Evolutionary conservation across 768 basidiomycete species (phyloP), one percentile per base, ranked within the genome.

Genomic region (Trametes gibbosa): DNA sequence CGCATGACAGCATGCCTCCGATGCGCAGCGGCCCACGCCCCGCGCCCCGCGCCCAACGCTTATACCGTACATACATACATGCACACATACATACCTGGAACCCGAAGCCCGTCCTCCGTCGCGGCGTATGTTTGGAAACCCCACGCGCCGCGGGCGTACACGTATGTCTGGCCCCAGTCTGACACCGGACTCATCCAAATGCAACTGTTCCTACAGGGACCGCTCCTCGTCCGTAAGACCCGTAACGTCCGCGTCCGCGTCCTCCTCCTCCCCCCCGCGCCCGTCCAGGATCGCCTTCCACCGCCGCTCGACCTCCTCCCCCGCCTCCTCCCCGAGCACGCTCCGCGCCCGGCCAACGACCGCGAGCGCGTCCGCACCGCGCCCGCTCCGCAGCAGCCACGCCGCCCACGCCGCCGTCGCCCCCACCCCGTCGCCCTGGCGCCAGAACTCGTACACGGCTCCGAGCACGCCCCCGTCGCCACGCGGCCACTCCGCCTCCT

Each of bases 391-490:
- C 66, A 78, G 65, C 29, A 84, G 60, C 82, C 83, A 84, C 53
- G 66, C 64, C 16, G 77, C 81, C 79, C 79, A 84, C 57, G 67
- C 72, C 47, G 75, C 61, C 35, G 73, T 69, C 40, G 82, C 80
- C 55, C 69, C 72, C 45, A 73, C 68, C 17, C 62, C 62, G 29
- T 79, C 77, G 51, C 69, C 58, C 50, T 64, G 63, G 25, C 76
- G 72, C 82, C 83, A 84, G 41, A 68, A 56, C 62, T 76, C 77
- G 60, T 77, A 81, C 40, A 77, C 70, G 63, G 64, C 69, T 56
- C 57, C 58, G 45, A 79, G 68, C 63, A 75, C 70, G 50, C 63
- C 59, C 37, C n/a, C 59, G 47, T 61, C 56, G 29, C 29, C 10
- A 10, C 29, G 29, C 29, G 29, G 14, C 25, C 12, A 40, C 29